Conservation (phyloP, 371 early-diverging fungal genomes). For the Apophysomyces ossiformis region DNA sequence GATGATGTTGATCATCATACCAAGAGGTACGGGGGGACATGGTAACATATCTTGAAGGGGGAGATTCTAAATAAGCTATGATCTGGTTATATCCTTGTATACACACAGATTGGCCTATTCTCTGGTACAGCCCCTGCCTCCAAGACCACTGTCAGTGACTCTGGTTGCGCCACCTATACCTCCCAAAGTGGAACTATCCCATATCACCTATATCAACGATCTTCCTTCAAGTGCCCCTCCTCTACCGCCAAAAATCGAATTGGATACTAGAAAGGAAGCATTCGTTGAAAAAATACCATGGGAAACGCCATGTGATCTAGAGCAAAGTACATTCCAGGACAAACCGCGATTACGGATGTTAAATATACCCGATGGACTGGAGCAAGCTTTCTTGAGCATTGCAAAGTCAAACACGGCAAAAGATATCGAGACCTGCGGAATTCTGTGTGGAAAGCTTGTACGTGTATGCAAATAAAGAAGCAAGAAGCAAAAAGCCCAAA, state of each 20-base stretch:
- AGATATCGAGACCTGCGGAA: constrained; percentile 92
- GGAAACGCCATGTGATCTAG: neutral
- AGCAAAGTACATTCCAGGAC: neutral
- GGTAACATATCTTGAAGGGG: too few relatives aligned
- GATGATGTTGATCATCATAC: too few relatives aligned
- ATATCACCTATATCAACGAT: too few relatives aligned
- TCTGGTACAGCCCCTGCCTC: constrained; percentile 19
- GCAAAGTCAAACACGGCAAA: constrained; percentile 76
- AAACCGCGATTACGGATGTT: constrained; percentile 74
- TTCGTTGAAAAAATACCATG: neutral
- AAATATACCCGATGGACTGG: constrained; percentile 65
- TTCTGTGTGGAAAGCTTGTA: constrained; percentile 81
- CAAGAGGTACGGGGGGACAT: too few relatives aligned
- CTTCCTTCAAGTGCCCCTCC: too few relatives aligned
- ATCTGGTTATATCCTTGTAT: neutral
- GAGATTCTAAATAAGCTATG: too few relatives aligned
- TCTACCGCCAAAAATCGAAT: neutral
- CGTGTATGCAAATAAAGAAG: neutral
- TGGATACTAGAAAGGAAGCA: neutral
- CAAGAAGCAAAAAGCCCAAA: neutral
- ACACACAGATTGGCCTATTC: neutral
- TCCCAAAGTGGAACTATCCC: neutral
- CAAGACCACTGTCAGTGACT: neutral
- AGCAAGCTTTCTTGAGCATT: constrained; percentile 71
- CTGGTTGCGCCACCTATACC: neutral